Evolutionary conservation across 1,139 yeast genomes (phyloP), one percentile per base, ranked within the genome.

Genomic region (Geotrichum siamense): DNA sequence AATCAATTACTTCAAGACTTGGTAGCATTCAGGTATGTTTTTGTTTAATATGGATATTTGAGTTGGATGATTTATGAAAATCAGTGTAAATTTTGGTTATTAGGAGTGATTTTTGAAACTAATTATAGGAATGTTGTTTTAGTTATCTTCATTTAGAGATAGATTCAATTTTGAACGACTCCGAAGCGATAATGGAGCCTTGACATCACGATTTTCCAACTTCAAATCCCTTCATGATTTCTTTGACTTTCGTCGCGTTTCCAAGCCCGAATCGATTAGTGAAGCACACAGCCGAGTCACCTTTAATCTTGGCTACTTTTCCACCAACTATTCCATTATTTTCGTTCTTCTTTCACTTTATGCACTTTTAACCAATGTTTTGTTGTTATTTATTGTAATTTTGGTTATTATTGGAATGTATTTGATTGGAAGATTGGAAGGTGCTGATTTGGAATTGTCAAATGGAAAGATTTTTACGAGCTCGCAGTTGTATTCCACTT

Each of bases 171-270:
- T 47, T 17, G 48, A 47, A 8, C 15, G 44, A 19, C 39, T 44
- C 28, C 27, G 50, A 34, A 53, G 63, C 38, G 74, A 71, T 44
- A 63, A 69, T 17, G 62, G 63, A 22, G 56, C 75, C 5, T 54
- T 84, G 35, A 86, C 81, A 60, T 59, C 72, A 36, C 76, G 82
- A 49, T 71, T 89, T 51, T 69, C 93, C 45, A 78, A 84, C 59
- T 67, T 91, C 53, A 80, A 83, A 62, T 84, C 96, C 35, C 86
- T 94, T 36, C 94, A 84, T 63, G 97, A 91, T 63, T 91, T 91
- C 62, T 85, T 91, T 59, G 97, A 91, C 62, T 68, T 84, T 59
- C 82, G 89, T 66, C 80, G 95, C 61, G 64, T 91, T 51, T 82
- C 94, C 38, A 87, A 86, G 63, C 98, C 99, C 19, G 78, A 76